Evolutionary conservation across 208 protist genomes (phyloP).

Genomic region (Angomonas ambiguus): DNA sequence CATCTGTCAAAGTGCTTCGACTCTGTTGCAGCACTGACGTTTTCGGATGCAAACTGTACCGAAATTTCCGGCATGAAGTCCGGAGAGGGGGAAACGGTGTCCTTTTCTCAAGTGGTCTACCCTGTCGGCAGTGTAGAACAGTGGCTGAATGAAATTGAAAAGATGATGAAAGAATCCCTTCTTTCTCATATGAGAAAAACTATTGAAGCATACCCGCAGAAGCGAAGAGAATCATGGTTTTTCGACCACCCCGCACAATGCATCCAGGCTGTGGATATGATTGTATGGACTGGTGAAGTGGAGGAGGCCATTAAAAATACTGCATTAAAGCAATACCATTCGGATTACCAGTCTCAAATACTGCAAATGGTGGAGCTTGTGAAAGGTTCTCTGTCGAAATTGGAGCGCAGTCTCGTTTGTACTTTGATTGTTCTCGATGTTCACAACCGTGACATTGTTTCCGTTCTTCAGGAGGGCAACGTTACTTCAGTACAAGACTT

Average conservation of each 20-base stretch:
- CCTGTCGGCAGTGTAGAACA: slow-evolving; percentile 91
- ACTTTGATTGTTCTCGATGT: slow-evolving; percentile 96
- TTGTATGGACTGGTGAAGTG: slow-evolving; percentile 91
- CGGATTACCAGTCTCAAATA: slow-evolving; percentile 82
- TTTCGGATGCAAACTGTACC: slow-evolving; percentile 64
- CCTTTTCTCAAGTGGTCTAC: slow-evolving; percentile 81
- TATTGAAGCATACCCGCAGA: slow-evolving; percentile 62
- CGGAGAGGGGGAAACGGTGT: slow-evolving; percentile 89
- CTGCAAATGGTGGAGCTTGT: slow-evolving; percentile 89
- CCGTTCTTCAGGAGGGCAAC: slow-evolving; percentile 51
- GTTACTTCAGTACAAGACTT: slow-evolving; percentile 81
- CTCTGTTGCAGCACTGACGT: slow-evolving; percentile 88
- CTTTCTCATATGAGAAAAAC: slow-evolving; percentile 84
- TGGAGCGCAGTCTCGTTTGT: slow-evolving; percentile 91
- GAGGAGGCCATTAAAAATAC: slow-evolving; percentile 70
- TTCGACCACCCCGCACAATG: slow-evolving; percentile 93
- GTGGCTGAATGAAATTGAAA: slow-evolving; percentile 93
- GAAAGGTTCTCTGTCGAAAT: slow-evolving; percentile 73
- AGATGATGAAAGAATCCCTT: slow-evolving; percentile 90
- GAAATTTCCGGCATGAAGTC: slow-evolving; percentile 91
- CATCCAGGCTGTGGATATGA: slow-evolving; percentile 92
- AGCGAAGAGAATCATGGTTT: slow-evolving; percentile 87
- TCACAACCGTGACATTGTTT: slow-evolving; percentile 95
- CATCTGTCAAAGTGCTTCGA: slow-evolving; percentile 97
- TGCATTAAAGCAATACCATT: slow-evolving; percentile 61